Evolutionary conservation across 2,329 filamentous ascomycete species (phyloP).

Genomic region (Aspergillus udagawae): DNA sequence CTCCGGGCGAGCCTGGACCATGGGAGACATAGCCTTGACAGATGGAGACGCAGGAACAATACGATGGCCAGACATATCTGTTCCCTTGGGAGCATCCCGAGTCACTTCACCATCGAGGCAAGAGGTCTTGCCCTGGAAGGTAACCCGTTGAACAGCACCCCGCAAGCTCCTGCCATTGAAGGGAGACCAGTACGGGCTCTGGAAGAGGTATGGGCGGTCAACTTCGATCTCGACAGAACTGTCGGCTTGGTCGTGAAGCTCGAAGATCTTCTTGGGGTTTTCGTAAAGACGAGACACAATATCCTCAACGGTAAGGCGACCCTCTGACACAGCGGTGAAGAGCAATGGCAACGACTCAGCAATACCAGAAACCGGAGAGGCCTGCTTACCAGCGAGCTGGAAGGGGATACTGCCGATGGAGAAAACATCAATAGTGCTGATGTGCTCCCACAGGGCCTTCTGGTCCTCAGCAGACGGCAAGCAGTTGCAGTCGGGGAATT

Average conservation of each 20-base stretch:
- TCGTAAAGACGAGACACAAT: constrained; percentile 68
- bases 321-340: constrained; percentile 70
- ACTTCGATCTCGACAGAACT: constrained; percentile 72
- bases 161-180: constrained; percentile 66
- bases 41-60: constrained; percentile 52
- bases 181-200: constrained; percentile 61
- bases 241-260: constrained; percentile 74
- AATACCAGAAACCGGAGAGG: constrained; percentile 63
- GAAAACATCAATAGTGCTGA: constrained; percentile 72
- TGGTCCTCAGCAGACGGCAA: constrained; percentile 67
- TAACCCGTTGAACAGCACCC: constrained; percentile 69
- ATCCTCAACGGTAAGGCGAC: constrained; percentile 69
- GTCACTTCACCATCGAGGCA: constrained; percentile 68
- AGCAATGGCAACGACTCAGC: constrained; percentile 70
- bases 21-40: constrained; percentile 48
- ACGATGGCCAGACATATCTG: constrained; percentile 70
- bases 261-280: constrained; percentile 76
- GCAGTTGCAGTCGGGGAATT: constrained; percentile 64
- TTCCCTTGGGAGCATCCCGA: constrained; percentile 56
- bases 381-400: constrained; percentile 61
- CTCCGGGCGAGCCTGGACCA: constrained; percentile 35
- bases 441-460: constrained; percentile 68
- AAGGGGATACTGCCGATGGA: constrained; percentile 75
- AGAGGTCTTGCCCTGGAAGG: constrained; percentile 68
- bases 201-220: constrained; percentile 63